phyloP scores from a whole-genome alignment of 148 eudicot genomes.

The Rhododendron griersonianum region DNA sequence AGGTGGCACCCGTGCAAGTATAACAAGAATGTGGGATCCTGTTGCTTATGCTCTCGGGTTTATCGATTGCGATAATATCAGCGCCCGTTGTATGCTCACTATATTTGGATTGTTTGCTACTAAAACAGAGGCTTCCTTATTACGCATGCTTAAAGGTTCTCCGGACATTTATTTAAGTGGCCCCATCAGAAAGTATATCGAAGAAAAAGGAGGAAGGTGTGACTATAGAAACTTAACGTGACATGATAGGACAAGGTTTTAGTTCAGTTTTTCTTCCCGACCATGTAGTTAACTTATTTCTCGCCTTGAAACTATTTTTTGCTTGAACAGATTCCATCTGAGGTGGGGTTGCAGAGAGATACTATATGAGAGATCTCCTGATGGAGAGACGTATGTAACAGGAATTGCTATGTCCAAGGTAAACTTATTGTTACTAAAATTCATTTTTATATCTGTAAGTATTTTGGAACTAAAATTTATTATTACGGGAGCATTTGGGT shows the following conservation, averaged over 20 bases:
- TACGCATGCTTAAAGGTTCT: slow-evolving; percentile 99
- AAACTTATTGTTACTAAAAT: neutral
- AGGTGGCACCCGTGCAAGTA: slow-evolving; percentile 93
- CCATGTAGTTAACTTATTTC: neutral
- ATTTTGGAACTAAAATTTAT: neutral
- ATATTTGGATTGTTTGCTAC: slow-evolving; percentile 94
- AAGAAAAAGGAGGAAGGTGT: slow-evolving; percentile 91
- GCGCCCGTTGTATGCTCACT: slow-evolving; percentile 99
- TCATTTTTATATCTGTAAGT: neutral
- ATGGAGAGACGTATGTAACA: slow-evolving; percentile 70
- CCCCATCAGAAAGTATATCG: slow-evolving; percentile 86
- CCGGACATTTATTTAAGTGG: slow-evolving; percentile 95
- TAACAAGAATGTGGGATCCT: slow-evolving; percentile 99
- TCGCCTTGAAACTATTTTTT: slow-evolving; percentile 7
- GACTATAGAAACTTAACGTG: neutral
- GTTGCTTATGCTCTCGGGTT: slow-evolving; percentile 99
- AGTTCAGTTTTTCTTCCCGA: neutral
- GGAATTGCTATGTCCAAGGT: slow-evolving; percentile 95
- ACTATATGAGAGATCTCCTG: slow-evolving; percentile 62
- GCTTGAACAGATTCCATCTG: slow-evolving; percentile 67
- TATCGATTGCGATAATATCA: slow-evolving; percentile 97
- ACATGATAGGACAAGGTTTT: neutral
- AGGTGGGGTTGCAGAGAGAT: slow-evolving; percentile 99
- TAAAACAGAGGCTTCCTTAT: slow-evolving; percentile 92
- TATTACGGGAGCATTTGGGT: neutral